Conservation (phyloP, 2,329 filamentous ascomycete species). For the Botryotinia calthae region DNA sequence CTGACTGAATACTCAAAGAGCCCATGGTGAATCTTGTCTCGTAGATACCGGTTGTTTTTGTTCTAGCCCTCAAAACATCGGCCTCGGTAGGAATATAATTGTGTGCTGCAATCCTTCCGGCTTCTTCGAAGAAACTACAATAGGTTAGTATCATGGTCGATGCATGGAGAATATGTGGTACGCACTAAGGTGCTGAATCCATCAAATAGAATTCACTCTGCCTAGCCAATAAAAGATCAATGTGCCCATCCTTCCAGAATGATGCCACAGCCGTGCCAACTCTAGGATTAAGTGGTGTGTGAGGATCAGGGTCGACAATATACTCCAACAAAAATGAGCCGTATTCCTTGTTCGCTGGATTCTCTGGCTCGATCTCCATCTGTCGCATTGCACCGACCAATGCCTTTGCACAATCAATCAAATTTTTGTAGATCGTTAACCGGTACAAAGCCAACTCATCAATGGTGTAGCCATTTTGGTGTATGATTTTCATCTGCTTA, state of each 20-base stretch:
- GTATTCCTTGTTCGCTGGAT: constrained; percentile 67
- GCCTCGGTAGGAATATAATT: constrained; percentile 92
- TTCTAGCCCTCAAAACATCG: constrained; percentile 91
- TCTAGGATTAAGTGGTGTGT: constrained; percentile 75
- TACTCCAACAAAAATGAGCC: constrained; percentile 83
- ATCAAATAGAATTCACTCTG: constrained; percentile 98
- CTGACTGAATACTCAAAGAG: constrained; percentile 96
- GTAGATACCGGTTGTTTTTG: constrained; percentile 98
- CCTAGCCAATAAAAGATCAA: constrained; percentile 80
- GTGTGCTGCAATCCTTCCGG: constrained; percentile 74
- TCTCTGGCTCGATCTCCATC: constrained; percentile 78
- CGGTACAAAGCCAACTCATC: constrained; percentile 94
- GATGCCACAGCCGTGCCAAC: constrained; percentile 81
- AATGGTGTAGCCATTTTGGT: constrained; percentile 93
- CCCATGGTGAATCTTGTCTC: constrained; percentile 99
- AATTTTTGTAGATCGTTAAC: constrained; percentile 95
- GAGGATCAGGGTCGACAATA: constrained; percentile 84
- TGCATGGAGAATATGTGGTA: constrained; percentile 1
- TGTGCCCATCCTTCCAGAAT: constrained; percentile 86
- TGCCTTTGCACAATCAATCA: constrained; percentile 93
- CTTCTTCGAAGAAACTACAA: constrained; percentile 90
- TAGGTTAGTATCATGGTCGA: constrained; percentile 24
- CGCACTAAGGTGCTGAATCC: constrained; percentile 97
- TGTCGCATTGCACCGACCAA: constrained; percentile 89
- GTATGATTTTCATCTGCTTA: constrained; percentile 99